A percentile compares a stretch with the other conserved stretches of the same genome.
Evolutionary conservation across 2,329 filamentous ascomycete genomes (phyloP).

Genomic region (Xylariaceae sp.): DNA sequence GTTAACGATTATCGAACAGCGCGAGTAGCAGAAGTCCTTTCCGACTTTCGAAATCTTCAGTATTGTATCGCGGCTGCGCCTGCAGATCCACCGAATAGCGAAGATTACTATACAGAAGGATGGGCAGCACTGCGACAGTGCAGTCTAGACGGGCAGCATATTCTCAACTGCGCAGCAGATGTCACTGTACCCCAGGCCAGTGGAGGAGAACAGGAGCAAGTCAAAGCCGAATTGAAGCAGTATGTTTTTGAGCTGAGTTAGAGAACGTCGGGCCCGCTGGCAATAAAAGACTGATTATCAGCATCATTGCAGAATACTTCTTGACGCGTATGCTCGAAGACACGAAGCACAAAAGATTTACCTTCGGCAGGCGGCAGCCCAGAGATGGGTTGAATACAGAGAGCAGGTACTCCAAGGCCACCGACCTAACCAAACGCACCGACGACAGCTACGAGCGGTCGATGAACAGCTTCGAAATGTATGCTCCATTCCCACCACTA

Average conservation of each 20-base stretch:
- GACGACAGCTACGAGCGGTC: conserved; percentile 46
- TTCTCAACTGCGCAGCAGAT: conserved; percentile 61
- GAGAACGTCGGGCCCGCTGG: neutral
- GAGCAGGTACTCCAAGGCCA: conserved; percentile 49
- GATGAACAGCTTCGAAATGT: conserved; percentile 56
- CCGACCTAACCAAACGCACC: conserved; percentile 42
- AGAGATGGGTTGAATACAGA: conserved; percentile 55
- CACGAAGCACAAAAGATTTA: conserved; percentile 64
- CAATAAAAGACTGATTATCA: conserved; percentile 9
- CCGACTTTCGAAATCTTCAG: conserved; percentile 59
- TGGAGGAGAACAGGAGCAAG: conserved; percentile 55
- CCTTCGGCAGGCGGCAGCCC: conserved; percentile 55
- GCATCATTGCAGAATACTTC: conserved; percentile 40
- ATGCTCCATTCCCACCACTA: too few species aligned
- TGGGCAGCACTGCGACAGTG: conserved; percentile 61
- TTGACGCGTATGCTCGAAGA: conserved; percentile 57
- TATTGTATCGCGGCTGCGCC: conserved; percentile 57
- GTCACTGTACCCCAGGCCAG: conserved; percentile 49
- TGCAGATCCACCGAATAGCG: conserved; percentile 47
- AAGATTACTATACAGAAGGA: conserved; percentile 61
- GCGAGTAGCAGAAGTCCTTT: conserved; percentile 58
- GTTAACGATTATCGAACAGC: conserved; percentile 57
- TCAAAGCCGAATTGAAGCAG: conserved; percentile 60
- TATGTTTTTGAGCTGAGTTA: conserved; percentile 31
- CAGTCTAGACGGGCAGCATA: conserved; percentile 58